These are phyloP conservation scores for Scedosporium boydii DNA, from an alignment of 2,329 filamentous ascomycete genomes.

Conservation along the genomic window DNA sequence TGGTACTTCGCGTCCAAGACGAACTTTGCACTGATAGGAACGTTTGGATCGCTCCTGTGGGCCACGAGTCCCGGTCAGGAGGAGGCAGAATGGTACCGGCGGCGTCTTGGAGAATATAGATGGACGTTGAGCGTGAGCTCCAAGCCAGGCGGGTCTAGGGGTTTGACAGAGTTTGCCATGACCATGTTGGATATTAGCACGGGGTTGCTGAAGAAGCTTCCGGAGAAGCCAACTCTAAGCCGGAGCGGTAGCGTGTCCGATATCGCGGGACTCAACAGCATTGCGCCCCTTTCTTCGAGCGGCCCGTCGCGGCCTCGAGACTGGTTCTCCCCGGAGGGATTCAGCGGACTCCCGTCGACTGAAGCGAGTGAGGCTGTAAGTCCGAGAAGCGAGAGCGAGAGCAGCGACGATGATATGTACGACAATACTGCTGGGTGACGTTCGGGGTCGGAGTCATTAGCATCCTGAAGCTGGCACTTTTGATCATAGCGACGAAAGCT, in stretches of 20 bases:
- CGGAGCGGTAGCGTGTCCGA: constrained; percentile 41
- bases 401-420: constrained; percentile 48
- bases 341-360: constrained; percentile 34
- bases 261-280: constrained; percentile 28
- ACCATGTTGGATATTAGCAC: constrained; percentile 67
- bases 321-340: constrained; percentile 18
- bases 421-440: constrained; percentile 19
- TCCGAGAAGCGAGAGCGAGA: constrained; percentile 38
- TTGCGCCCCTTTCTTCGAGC: constrained; percentile 4
- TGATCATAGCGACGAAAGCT: too few relatives aligned
- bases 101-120: constrained; percentile 76
- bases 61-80: constrained; percentile 79
- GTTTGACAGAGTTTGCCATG: constrained; percentile 62
- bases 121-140: constrained; percentile 88
- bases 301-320: constrained; percentile 9
- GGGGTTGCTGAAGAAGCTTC: constrained; percentile 57
- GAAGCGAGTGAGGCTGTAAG: constrained; percentile 43
- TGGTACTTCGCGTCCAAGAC: constrained; percentile 86
- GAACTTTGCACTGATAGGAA: constrained; percentile 91
- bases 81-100: constrained; percentile 86
- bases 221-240: constrained; percentile 60
- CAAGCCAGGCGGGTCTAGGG: constrained; percentile 53
- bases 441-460: not conserved
- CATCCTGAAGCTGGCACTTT: too few relatives aligned
- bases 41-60: constrained; percentile 83